phyloP scores from a whole-genome alignment of 208 protist genomes.

The Crithidia thermophila region DNA sequence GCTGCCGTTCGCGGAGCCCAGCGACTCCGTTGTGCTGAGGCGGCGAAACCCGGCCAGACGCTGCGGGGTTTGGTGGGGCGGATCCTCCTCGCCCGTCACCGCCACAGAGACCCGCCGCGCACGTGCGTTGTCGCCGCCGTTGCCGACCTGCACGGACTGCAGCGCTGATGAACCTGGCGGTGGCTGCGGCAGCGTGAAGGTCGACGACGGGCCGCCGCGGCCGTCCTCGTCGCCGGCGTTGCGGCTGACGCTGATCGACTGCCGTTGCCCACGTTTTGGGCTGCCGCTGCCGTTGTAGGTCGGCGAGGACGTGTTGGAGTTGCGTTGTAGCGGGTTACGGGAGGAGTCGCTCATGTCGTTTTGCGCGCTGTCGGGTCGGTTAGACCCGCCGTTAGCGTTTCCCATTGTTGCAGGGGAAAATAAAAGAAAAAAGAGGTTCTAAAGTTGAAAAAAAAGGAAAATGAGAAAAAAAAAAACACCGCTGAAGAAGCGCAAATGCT shows the following conservation, averaged over 20 bases:
- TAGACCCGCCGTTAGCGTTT: conserved; percentile 4
- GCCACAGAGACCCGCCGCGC: conserved; percentile 6
- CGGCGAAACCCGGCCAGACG: background rate
- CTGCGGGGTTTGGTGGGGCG: conserved; percentile 6
- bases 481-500: background rate
- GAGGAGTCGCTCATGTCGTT: background rate
- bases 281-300: background rate
- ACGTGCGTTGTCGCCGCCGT: background rate
- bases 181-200: conserved; percentile 1
- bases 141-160: background rate
- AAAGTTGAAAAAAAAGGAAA: background rate
- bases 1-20: conserved; percentile 8
- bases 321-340: conserved; percentile 12
- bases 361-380: background rate
- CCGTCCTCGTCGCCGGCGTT: background rate
- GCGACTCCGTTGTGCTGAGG: background rate
- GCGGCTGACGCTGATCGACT: background rate
- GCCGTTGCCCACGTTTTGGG: background rate
- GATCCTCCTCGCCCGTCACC: background rate
- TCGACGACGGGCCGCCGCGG: background rate
- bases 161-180: background rate
- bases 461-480: conserved; percentile 5
- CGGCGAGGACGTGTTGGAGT: background rate
- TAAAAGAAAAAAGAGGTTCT: background rate
- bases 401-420: conserved; percentile 13